Conservation (phyloP, 2,329 filamentous ascomycete species). For the Periglandula ipomoeae region DNA sequence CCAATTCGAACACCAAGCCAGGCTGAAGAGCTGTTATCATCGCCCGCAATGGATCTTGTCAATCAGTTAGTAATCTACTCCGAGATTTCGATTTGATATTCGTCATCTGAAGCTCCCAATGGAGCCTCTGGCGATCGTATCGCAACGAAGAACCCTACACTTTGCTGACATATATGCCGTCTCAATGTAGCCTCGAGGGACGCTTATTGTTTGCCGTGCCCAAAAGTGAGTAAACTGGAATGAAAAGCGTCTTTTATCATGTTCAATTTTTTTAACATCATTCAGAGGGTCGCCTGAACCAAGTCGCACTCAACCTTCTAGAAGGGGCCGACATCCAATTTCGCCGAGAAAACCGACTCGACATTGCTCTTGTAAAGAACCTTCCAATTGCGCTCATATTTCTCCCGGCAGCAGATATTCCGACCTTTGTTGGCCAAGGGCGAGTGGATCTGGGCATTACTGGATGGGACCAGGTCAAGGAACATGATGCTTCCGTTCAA, state of each 20-base stretch:
- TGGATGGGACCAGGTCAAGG: conserved; percentile 82
- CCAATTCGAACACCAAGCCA: not conserved
- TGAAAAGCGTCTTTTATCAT: not conserved
- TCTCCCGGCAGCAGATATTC: conserved; percentile 93
- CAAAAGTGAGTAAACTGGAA: conserved; percentile 62
- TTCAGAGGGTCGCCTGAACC: conserved; percentile 78
- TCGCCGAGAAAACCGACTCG: conserved; percentile 84
- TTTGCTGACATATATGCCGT: not conserved
- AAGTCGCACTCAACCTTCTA: conserved; percentile 80
- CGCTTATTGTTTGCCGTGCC: conserved; percentile 94
- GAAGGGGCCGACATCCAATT: conserved; percentile 95
- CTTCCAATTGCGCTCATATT: conserved; percentile 92
- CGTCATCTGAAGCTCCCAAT: not conserved
- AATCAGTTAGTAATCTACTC: conserved; percentile 34
- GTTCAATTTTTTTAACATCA: not conserved
- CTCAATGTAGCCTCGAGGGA: conserved; percentile 64
- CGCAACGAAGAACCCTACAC: not conserved
- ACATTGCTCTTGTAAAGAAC: conserved; percentile 97
- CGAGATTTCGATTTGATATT: not conserved
- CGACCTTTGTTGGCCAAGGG: conserved; percentile 93
- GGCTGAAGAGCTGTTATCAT: not conserved
- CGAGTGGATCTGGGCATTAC: conserved; percentile 92
- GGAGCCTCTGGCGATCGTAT: not conserved
- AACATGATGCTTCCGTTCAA: conserved; percentile 65
- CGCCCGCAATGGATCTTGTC: conserved; percentile 39